Conservation (phyloP, 2,329 filamentous ascomycete species). For the Didymella lethalis region DNA sequence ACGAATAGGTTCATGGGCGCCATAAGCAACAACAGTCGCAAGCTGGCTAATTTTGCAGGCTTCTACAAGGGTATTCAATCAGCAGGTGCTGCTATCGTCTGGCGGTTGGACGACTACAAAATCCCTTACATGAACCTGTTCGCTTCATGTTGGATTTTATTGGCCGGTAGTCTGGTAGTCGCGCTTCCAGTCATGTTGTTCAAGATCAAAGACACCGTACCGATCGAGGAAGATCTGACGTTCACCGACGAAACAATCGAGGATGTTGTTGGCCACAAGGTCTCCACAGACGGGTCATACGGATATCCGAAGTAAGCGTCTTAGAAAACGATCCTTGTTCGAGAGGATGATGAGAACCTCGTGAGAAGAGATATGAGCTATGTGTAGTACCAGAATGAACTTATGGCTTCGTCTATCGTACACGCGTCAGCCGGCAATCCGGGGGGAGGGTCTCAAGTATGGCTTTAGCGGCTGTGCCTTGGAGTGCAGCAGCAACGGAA, state of each 20-base stretch:
- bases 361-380: background rate
- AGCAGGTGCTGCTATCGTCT: slow-evolving; percentile 1
- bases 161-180: background rate
- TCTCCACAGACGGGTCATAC: background rate
- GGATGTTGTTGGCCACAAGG: background rate
- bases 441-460: background rate
- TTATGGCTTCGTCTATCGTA: background rate
- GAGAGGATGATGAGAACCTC: background rate
- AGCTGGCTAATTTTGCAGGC: background rate
- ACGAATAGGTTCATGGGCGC: slow-evolving; percentile 1
- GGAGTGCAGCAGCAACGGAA: background rate
- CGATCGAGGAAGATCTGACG: background rate
- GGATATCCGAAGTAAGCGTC: background rate
- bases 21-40: background rate
- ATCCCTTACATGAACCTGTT: slow-evolving; percentile 1
- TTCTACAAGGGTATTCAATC: slow-evolving; percentile 1
- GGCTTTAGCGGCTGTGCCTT: background rate
- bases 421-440: background rate
- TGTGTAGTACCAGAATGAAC: background rate
- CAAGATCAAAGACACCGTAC: background rate
- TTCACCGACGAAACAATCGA: background rate
- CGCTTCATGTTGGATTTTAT: background rate
- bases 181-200: background rate
- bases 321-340: background rate
- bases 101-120: slow-evolving; percentile 1